phyloP scores from a whole-genome alignment of 2,329 filamentous ascomycete genomes.

The Phoma herbarum region DNA sequence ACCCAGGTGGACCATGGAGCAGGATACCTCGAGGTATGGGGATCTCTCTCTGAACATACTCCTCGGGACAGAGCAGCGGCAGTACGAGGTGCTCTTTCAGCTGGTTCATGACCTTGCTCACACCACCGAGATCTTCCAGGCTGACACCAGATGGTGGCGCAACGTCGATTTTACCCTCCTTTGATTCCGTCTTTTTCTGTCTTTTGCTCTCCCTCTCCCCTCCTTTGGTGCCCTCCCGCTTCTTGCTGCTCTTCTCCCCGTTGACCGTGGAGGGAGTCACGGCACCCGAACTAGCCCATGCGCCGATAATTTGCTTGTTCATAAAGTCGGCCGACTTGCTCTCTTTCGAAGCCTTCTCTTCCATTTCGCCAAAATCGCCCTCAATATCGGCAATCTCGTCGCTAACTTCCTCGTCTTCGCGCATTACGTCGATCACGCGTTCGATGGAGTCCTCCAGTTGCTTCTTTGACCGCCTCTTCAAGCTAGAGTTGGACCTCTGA shows the following conservation, averaged over 20 bases:
- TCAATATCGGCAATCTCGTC: constrained; percentile 61
- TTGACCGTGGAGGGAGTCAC: constrained; percentile 37
- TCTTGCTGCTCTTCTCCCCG: constrained; percentile 51
- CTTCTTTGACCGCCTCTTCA: constrained; percentile 83
- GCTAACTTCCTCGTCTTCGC: constrained; percentile 64
- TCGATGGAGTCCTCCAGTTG: constrained; percentile 86
- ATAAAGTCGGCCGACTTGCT: constrained; percentile 61
- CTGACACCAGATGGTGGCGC: constrained; percentile 72
- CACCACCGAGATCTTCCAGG: constrained; percentile 77
- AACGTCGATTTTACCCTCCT: constrained; percentile 62
- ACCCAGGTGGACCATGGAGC: constrained; percentile 83
- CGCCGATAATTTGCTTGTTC: constrained; percentile 70
- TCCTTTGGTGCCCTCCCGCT: constrained; percentile 60
- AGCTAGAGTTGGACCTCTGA: constrained; percentile 83
- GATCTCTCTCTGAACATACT: constrained; percentile 71
- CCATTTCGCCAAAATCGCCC: constrained; percentile 44
- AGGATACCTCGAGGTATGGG: constrained; percentile 78
- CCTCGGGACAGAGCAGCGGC: constrained; percentile 73
- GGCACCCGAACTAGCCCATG: constrained; percentile 58
- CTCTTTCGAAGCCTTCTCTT: constrained; percentile 26
- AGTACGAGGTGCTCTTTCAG: constrained; percentile 76
- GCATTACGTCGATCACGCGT: constrained; percentile 77
- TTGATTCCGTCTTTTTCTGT: constrained; percentile 59
- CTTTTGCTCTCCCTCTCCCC: constrained; percentile 74
- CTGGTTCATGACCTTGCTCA: constrained; percentile 74